Evolutionary conservation across 352 stramenopile genomes (phyloP), one percentile per base, ranked within the genome.

Genomic region (Phytophthora boehmeriae): DNA sequence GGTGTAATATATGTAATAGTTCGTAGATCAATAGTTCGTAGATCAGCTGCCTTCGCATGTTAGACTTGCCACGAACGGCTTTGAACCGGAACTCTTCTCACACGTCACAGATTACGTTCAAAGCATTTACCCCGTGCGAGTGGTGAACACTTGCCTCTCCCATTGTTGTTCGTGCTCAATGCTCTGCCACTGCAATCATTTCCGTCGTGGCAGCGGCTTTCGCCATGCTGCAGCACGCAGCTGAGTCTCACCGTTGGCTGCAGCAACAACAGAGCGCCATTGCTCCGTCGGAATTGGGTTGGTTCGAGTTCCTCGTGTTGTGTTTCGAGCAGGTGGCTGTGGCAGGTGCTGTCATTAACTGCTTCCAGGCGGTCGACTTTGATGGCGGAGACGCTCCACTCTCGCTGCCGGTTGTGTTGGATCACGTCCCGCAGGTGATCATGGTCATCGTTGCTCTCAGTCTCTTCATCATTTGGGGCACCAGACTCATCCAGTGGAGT

Each of bases 241-340:
- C 60, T n/a, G 28, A 49, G 23, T 71, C 60, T 8, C 47, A 56
- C 48, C 60, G 55, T 8, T 74, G 66, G 66, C 27, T 67, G 14
- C 60, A 66, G 34, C 49, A 49, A 23, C 66, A 74, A 57, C 50
- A 60, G 11, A 58, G 27, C 25, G 39, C 17, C n/a, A 36, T 68
- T 32, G 66, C 64, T 5, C 54, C 59, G 17, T 67, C 66, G 39
- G 67, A 75, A 34, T 43, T 75, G 46, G 67, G 67, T 23, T 8
- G 46, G 34, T 72, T 75, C 42, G 63, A 75, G 38, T 75, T 75
- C 44, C 62, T 72, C 16, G 67, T 75, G 38, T 49, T 75, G 22
- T 72, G 61, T 28, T 72, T 75, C 39, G 62, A 75, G 57, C 67
- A 75, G 42, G 61, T 75, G 22, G 46, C 54, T 9, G 63, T 75